These are phyloP conservation scores for Arabidopsis suecica DNA, from an alignment of 345 rosid species.

Conservation along the genomic window DNA sequence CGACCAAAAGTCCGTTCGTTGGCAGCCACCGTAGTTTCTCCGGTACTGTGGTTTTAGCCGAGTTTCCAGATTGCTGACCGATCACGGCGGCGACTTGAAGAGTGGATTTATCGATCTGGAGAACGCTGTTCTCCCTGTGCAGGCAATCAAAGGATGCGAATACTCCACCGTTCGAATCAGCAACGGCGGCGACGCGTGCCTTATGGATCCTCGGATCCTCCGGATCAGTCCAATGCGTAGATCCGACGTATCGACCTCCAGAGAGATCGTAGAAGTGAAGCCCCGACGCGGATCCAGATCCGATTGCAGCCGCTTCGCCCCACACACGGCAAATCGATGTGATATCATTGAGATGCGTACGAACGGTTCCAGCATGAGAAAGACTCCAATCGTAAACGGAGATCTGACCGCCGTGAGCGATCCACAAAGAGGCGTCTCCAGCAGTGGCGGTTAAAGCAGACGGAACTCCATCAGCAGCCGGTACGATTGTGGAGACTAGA, in stretches of 20 bases:
- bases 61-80: constrained; percentile 72
- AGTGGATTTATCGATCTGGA: constrained; percentile 80
- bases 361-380: constrained; percentile 61
- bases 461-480: constrained; percentile 70
- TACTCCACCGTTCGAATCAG: constrained; percentile 59
- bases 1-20: constrained; percentile 52
- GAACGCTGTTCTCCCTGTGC: constrained; percentile 75
- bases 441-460: constrained; percentile 68
- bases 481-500: constrained; percentile 59
- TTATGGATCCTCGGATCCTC: constrained; percentile 84
- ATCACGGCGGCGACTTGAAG: constrained; percentile 65
- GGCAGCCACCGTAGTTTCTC: constrained; percentile 78
- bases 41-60: constrained; percentile 63
- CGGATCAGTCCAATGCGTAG: constrained; percentile 79
- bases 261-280: constrained; percentile 85
- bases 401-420: constrained; percentile 92
- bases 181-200: constrained; percentile 68
- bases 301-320: constrained; percentile 69
- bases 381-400: constrained; percentile 83
- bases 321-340: constrained; percentile 68
- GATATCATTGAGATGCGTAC: constrained; percentile 80
- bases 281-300: constrained; percentile 69
- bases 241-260: constrained; percentile 61
- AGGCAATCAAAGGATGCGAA: constrained; percentile 78
- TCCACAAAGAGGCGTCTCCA: constrained; percentile 78